Evolutionary conservation across 192 early-diverging fungal species (phyloP), one percentile per base, ranked within the genome.

Genomic region (Backusella circina): DNA sequence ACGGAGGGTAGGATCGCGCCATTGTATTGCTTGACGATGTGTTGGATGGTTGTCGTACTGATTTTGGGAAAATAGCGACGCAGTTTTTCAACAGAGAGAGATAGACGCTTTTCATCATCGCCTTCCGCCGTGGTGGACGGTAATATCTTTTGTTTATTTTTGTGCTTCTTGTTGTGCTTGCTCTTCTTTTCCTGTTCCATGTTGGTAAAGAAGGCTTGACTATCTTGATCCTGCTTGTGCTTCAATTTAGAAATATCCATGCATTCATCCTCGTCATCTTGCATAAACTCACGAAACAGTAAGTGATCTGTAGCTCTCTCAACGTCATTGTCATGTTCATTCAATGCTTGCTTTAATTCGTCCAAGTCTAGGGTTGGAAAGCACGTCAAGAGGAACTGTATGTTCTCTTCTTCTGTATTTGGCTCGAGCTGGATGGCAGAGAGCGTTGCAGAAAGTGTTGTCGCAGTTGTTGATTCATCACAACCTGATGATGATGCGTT

Each of bases 321-420:
- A 3, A 77, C 32, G 31, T 81, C 75, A 2, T 66, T 65, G 21
- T 74, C 39, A 10, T 74, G 39, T 1, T 32, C 10, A 0, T 21
- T 2, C 7, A 81, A 23, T 1, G 35, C 54, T 1, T 32, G 5
- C 21, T 51, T 38, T 31, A 81, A 16, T 4, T 81, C 23, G 1
- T 36, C 30, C 8, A 21, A 30, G 9, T 30, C 21, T 26, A 65
- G 2, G 21, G 37, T 33, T 13, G 79, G 79, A 51, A 81, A 81
- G 21, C 79, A 81, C 0, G 51, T 64, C 1, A 31, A 16, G 5
- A 81, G 41, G 33, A 81, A 81, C 10, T 76, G 70, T 3, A 81
- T 35, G 3, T 70, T 72, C 12, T 70, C 23, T 50, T 32, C 47
- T 57, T 44, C 36, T 36, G n/a, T 50, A 30, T 38, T 50, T 21